phyloP scores from a whole-genome alignment of 352 stramenopile genomes.

The Phytophthora sansomeana region DNA sequence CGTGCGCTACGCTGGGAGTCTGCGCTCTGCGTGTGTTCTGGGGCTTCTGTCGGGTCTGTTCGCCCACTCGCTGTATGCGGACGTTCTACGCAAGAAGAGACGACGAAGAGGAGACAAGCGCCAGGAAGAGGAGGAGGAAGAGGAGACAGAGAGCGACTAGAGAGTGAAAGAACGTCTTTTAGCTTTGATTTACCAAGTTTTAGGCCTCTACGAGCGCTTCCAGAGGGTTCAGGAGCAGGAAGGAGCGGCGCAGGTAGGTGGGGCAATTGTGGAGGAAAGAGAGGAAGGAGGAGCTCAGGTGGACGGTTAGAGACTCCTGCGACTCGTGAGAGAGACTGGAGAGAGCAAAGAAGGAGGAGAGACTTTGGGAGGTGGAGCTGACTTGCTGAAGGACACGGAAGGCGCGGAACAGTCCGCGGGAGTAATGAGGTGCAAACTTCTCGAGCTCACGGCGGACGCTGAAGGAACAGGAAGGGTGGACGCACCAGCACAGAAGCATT shows the following conservation, averaged over 20 bases:
- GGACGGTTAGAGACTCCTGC: slow-evolving; percentile 1
- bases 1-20: slow-evolving; percentile 65
- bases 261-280: slow-evolving; percentile 44
- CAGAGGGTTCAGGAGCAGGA: slow-evolving; percentile 56
- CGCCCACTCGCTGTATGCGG: slow-evolving; percentile 75
- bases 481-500: slow-evolving; percentile 54
- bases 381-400: slow-evolving; percentile 35
- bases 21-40: slow-evolving; percentile 66
- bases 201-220: slow-evolving; percentile 38
- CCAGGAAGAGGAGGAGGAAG: slow-evolving; percentile 23
- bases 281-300: slow-evolving; percentile 35
- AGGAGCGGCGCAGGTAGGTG: slow-evolving; percentile 33
- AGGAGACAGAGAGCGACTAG: slow-evolving; percentile 7
- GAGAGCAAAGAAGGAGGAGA: slow-evolving; percentile 34
- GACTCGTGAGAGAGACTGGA: slow-evolving; percentile 1
- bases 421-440: slow-evolving; percentile 44
- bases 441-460: slow-evolving; percentile 43
- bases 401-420: slow-evolving; percentile 49
- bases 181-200: no score
- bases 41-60: slow-evolving; percentile 73
- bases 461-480: slow-evolving; percentile 37
- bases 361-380: not conserved
- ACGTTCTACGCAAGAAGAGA: slow-evolving; percentile 62
- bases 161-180: no score
- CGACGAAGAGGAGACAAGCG: slow-evolving; percentile 20